Base-by-base conservation (phyloP, 148 eudicot genomes). In the Camellia japonica region DNA sequence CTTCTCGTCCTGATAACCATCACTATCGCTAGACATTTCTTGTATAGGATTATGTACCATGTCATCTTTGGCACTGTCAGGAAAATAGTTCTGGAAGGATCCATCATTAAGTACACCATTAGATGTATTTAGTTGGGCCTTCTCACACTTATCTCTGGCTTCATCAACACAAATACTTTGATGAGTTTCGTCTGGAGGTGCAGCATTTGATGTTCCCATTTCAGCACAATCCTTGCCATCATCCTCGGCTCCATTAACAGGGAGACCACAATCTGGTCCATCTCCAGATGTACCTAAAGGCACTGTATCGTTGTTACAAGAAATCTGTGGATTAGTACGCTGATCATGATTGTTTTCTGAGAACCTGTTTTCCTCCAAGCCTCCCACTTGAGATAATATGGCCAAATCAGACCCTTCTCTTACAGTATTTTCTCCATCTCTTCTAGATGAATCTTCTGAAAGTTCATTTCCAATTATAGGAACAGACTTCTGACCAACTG, bases 21-120 rank as follows among this genome's bases (percentile, higher is more conserved):
- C 82, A 52, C 64, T 82, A 81, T 85, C 86, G 63, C 72, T 79
- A 47, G 85, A 76, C 10, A 55, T 59, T 69, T 84, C 82, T 1
- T 9, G 65, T 20, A 66, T 80, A 76, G 44, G 70, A 83, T 51
- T 60, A 75, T 23, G 56, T 20, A 51, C 52, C 73, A 49, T 67
- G 47, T 19, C 73, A 42, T 59, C 59, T 74, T 49, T 75, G 44
- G 80, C 71, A 49, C 20, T 68, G 71, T 56, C 70, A 13, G 73
- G 74, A 67, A 56, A 56, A 23, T 49, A 6, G 12, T 76, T 74
- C 15, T 66, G 66, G 9, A 23, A 30, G 6, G 78, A 73, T 71
- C 75, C 82, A 68, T 66, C 78, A 56, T 19, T 8, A 1, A 47
- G 58, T 18, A 38, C 52, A 61, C 68, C 56, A 77, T 75, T 73